phyloP scores from a whole-genome alignment of 2,329 filamentous ascomycete species.

The Aureobasidium pullulans region DNA sequence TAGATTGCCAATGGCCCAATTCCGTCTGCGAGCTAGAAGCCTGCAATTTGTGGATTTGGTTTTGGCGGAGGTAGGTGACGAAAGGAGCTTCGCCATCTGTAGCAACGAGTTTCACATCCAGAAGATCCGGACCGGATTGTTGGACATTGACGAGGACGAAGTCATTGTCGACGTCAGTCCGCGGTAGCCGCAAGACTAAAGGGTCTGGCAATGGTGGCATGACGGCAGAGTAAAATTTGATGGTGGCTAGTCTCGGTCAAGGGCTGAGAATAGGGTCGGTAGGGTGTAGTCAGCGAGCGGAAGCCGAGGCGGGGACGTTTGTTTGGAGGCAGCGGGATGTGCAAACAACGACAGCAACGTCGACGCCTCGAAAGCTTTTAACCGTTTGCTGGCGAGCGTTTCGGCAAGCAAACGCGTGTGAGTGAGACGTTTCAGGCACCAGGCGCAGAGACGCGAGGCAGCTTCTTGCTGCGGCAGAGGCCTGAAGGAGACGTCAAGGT shows the following conservation, averaged over 20 bases:
- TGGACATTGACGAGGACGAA: slow-evolving; percentile 57
- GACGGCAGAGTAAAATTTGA: slow-evolving; percentile 13
- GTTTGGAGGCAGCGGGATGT: slow-evolving; percentile 11
- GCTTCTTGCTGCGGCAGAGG: not conserved
- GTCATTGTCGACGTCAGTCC: slow-evolving; percentile 33
- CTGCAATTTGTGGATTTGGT: slow-evolving; percentile 46
- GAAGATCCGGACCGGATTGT: slow-evolving; percentile 40
- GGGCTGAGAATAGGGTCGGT: not conserved
- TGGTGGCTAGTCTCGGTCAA: slow-evolving; percentile 9
- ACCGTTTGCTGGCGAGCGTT: slow-evolving; percentile 10
- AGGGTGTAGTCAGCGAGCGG: not conserved
- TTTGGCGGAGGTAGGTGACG: slow-evolving; percentile 53
- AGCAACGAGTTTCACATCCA: slow-evolving; percentile 61
- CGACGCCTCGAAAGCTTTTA: not conserved
- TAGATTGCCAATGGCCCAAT: slow-evolving; percentile 58
- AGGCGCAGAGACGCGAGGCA: slow-evolving; percentile 5
- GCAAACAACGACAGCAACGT: slow-evolving; percentile 8
- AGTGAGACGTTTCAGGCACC: slow-evolving; percentile 6
- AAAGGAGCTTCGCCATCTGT: slow-evolving; percentile 61
- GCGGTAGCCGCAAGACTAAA: slow-evolving; percentile 51
- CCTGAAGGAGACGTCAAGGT: slow-evolving; percentile 1
- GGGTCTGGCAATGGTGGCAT: slow-evolving; percentile 16
- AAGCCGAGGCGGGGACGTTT: slow-evolving; percentile 8
- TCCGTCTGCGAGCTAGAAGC: slow-evolving; percentile 48
- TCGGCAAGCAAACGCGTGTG: slow-evolving; percentile 9